Evolutionary conservation across 2,329 filamentous ascomycete genomes (phyloP), one percentile per base, ranked within the genome.

Genomic region (Scedosporium aurantiacum): DNA sequence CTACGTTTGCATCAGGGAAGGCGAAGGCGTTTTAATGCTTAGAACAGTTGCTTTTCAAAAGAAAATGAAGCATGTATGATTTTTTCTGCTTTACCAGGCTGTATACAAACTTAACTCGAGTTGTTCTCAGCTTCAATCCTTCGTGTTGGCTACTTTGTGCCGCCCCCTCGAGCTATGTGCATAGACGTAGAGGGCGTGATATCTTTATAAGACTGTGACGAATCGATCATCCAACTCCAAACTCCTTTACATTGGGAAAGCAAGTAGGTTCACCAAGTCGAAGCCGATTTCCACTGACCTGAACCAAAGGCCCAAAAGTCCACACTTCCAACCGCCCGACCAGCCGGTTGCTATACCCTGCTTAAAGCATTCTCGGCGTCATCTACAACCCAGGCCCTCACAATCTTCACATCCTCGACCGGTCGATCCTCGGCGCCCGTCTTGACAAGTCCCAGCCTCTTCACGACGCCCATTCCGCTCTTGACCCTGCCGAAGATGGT

Each of bases 401-500:
- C 70, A 63, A 97, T 93, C 76, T 83, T 91, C 61, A 97, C 83
- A 67, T 95, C 86, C 67, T 95, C 88, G 5, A 85, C 75, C 0
- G 94, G 94, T 67, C 87, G 78, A 73, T 97, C 94, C 67, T 93
- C 90, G 6, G 76, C 75, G 25, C 85, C 90, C 0, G 91, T 96
- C 77, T 89, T 90, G 58, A 96, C 91, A 62, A 94, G 72, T 0
- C 92, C 94, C 84, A 99, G 89, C 66, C 91, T 82, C 78, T 90
- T 87, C 28, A 97, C 86, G n/a, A 93, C 80, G 62, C 82, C 79
- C 82, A 97, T 84, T 0, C 94, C 94, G 61, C 76, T 83, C 77
- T 89, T 92, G 45, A 99, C 91, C 60, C 93, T 79, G 1, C 94
- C 94, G 71, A 99, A 99, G 66, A 99, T 95, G 10, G 92, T 96